Conservation (phyloP, 2,329 filamentous ascomycete species). For the Tolypocladium ophioglossoides region DNA sequence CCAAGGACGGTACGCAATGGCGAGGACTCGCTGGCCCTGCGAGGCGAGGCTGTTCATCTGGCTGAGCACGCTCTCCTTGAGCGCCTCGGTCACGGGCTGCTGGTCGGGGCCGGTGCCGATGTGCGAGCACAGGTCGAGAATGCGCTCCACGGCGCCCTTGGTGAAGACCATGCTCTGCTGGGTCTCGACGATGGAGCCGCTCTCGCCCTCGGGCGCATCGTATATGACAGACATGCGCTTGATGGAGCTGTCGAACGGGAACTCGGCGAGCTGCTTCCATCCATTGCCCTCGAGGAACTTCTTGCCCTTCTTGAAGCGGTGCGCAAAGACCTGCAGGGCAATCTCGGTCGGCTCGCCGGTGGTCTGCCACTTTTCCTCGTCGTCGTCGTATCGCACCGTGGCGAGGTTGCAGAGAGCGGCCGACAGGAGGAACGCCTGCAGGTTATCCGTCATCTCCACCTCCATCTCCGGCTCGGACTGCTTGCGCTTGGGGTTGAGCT, state of each 20-base stretch:
- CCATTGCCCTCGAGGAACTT: constrained; percentile 37
- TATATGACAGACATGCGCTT: constrained; percentile 76
- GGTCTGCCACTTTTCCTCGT: constrained; percentile 51
- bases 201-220: constrained; percentile 32
- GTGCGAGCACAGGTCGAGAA: constrained; percentile 45
- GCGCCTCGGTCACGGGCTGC: constrained; percentile 37
- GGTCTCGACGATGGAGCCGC: constrained; percentile 24
- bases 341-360: constrained; percentile 67
- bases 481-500: constrained; percentile 28
- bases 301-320: constrained; percentile 53
- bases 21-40: constrained; percentile 62
- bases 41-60: constrained; percentile 51
- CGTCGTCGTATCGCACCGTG: constrained; percentile 44
- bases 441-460: constrained; percentile 36
- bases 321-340: constrained; percentile 64
- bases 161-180: constrained; percentile 45
- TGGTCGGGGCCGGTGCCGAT: constrained; percentile 31
- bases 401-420: constrained; percentile 56
- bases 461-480: constrained; percentile 22
- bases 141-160: constrained; percentile 52
- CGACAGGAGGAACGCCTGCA: constrained; percentile 41
- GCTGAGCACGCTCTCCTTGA: constrained; percentile 37
- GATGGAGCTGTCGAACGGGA: constrained; percentile 68
- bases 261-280: constrained; percentile 59
- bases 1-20: constrained; percentile 54